Base-by-base conservation (phyloP, 495 filamentous ascomycete species). In the Jackrogersella multiformis region DNA sequence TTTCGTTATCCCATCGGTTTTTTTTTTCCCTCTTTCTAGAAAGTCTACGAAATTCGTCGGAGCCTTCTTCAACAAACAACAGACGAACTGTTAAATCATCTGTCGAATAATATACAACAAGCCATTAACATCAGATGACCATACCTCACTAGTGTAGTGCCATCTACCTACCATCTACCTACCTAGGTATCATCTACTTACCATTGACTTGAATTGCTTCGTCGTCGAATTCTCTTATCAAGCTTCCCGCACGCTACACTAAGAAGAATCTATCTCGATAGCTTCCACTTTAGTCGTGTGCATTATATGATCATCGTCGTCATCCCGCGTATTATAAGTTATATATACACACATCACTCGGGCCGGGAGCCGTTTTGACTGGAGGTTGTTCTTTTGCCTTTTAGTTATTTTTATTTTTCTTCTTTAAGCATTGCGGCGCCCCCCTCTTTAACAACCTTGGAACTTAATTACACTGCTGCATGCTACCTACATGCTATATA, bases 351-450 rank as follows among this genome's bases (percentile, higher is more conserved):
- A 60, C 56, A 53, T 10, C 38, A 23, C 51, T 21, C 35, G 23
- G 52, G 32, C 41, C 41, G 34, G 54, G 26, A 52, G 24, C 30
- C 46, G 21, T 56, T 56, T 32, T 49, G 30, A 60, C 53, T 53
- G 30, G 36, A 35, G 49, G 18, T 36, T 20, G 59, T 55, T 9
- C 23, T 39, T 35, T 38, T 41, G n/a, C n/a, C n/a, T n/a, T n/a
- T n/a, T n/a, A n/a, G n/a, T n/a, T n/a, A n/a, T n/a, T n/a, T n/a
- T n/a, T n/a, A n/a, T n/a, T n/a, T n/a, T n/a, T n/a, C n/a, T 52
- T 44, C 36, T 49, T 55, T 53, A 35, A 21, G 42, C 54, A 53
- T 55, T 68, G 23, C 34, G 45, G 10, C 55, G 16, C 45, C 64
- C 53, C 64, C 60, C 38, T 38, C 45, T 39, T n/a, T n/a, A n/a